Conservation (phyloP, 352 stramenopile genomes). For the Albugo laibachii region DNA sequence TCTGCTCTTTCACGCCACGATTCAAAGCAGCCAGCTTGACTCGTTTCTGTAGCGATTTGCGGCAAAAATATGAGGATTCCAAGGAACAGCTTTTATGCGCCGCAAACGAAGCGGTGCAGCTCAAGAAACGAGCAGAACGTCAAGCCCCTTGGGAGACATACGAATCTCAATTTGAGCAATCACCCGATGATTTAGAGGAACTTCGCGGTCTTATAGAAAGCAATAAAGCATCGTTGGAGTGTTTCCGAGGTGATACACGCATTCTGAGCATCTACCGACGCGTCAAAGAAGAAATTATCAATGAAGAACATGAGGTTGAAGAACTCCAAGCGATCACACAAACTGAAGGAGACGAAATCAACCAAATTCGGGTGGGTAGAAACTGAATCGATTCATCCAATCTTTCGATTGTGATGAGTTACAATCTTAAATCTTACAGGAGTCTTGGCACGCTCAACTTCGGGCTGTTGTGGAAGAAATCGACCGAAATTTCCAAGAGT, state of each 20-base stretch:
- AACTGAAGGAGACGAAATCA: constrained; percentile 41
- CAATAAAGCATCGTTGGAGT: constrained; percentile 59
- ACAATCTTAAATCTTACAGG: constrained; percentile 10
- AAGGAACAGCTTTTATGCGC: constrained; percentile 43
- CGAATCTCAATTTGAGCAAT: constrained; percentile 28
- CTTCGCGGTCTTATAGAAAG: constrained; percentile 64
- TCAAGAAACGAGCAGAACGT: constrained; percentile 42
- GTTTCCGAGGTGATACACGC: constrained; percentile 56
- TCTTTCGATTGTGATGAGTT: not conserved
- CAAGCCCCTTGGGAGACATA: constrained; percentile 44
- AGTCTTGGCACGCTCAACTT: constrained; percentile 42
- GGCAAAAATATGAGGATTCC: constrained; percentile 16
- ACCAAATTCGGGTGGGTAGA: constrained; percentile 32
- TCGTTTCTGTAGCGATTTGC: too few relatives aligned
- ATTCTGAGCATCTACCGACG: constrained; percentile 58
- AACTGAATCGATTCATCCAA: not conserved
- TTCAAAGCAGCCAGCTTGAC: too few relatives aligned
- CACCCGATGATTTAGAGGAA: constrained; percentile 63
- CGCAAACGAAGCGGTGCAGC: constrained; percentile 39
- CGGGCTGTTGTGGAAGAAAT: constrained; percentile 60
- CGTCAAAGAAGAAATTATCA: constrained; percentile 34
- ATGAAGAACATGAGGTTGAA: constrained; percentile 33
- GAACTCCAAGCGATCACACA: constrained; percentile 42
- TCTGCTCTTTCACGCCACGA: too few relatives aligned
- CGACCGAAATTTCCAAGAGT: constrained; percentile 62